These are phyloP conservation scores for Vanderwaltozyma yarrowii DNA, from an alignment of 805 yeast genomes.

Conservation along the genomic window DNA sequence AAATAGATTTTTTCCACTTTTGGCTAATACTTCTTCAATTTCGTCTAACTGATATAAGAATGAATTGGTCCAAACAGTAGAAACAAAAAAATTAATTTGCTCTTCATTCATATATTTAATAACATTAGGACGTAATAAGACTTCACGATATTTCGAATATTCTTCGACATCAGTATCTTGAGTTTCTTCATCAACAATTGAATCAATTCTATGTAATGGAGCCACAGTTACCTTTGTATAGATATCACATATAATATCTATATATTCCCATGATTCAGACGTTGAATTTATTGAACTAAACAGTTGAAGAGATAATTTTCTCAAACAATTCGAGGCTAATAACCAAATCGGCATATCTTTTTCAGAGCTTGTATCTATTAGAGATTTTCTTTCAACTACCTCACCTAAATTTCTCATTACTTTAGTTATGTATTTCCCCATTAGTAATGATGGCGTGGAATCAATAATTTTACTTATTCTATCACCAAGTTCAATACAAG, in stretches of 20 bases:
- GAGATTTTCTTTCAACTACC: conserved; percentile 36
- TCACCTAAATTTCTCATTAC: conserved; percentile 43
- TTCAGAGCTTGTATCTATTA: conserved; percentile 16
- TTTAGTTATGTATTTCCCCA: conserved; percentile 37
- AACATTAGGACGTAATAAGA: conserved; percentile 34
- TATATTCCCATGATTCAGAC: conserved; percentile 3
- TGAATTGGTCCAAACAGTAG: conserved; percentile 47
- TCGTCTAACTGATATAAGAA: conserved; percentile 50
- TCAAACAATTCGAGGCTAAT: conserved; percentile 36
- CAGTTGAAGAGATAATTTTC: conserved; percentile 24
- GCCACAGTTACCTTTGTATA: conserved; percentile 27
- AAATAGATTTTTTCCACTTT: conserved; percentile 21
- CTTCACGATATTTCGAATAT: conserved; percentile 33
- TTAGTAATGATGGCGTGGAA: conserved; percentile 28
- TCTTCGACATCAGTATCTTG: conserved; percentile 39
- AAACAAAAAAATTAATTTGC: conserved; percentile 35
- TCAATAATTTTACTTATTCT: conserved; percentile 29
- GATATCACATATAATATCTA: conserved; percentile 11
- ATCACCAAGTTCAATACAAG: conserved; percentile 33
- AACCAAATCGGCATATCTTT: conserved; percentile 41
- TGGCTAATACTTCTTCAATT: conserved; percentile 34
- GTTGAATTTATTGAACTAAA: conserved; percentile 5
- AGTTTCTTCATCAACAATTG: conserved; percentile 20
- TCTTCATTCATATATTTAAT: conserved; percentile 21
- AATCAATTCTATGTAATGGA: conserved; percentile 18